Percentiles rank a stretch among this genome's conserved stretches.
Evolutionary conservation across 2,329 filamentous ascomycete species (phyloP).

Genomic region (Fusarium succisae): DNA sequence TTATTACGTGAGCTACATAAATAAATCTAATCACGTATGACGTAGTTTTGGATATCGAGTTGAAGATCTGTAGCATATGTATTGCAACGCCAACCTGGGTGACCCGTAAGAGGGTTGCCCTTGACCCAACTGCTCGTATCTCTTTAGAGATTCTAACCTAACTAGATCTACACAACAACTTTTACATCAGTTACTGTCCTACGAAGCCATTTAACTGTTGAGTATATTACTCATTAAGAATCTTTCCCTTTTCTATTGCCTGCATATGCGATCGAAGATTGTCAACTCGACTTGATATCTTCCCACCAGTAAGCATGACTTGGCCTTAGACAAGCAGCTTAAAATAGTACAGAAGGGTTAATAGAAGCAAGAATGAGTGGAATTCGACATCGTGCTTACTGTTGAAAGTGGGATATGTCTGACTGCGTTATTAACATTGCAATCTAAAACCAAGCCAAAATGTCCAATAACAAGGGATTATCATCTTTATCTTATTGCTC

Average conservation of each 20-base stretch:
- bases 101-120: not conserved
- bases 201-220: too few relatives aligned
- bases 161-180: accelerated
- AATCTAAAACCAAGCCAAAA: too few relatives aligned
- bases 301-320: too few relatives aligned
- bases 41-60: not conserved
- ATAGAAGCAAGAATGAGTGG: too few relatives aligned
- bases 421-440: too few relatives aligned
- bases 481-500: not conserved
- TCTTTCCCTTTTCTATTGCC: not conserved
- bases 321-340: too few relatives aligned
- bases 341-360: too few relatives aligned
- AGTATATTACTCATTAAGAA: not conserved
- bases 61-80: not conserved
- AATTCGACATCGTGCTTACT: too few relatives aligned
- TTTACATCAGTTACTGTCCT: too few relatives aligned
- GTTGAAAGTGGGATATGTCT: too few relatives aligned
- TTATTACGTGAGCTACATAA: not conserved
- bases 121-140: not conserved
- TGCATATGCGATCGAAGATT: not conserved
- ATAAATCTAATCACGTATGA: accelerated
- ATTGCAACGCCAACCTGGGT: not conserved
- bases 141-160: not conserved
- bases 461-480: not conserved
- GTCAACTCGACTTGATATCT: not conserved